Percentiles rank a stretch among this genome's conserved stretches.
Evolutionary conservation across 1,139 yeast species (phyloP).

Genomic region (Yamadazyma diddensiae): DNA sequence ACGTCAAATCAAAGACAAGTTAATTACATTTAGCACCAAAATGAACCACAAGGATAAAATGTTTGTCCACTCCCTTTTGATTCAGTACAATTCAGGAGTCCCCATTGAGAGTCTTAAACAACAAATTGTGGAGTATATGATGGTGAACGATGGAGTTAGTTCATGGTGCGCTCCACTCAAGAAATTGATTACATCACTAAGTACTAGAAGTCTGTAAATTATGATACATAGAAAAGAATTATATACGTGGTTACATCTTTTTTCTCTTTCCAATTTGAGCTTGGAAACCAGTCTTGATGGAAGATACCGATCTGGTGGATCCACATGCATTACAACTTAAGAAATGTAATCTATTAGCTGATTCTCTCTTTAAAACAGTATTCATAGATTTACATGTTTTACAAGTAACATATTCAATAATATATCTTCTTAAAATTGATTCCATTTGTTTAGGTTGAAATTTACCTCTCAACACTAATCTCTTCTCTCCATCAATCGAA

Average conservation of each 20-base stretch:
- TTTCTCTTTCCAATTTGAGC: conserved; percentile 85
- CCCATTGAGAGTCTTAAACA: conserved; percentile 15
- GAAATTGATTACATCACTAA: conserved; percentile 34
- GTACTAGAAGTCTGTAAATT: conserved; percentile 3
- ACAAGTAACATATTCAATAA: conserved; percentile 96
- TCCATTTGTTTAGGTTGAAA: conserved; percentile 98
- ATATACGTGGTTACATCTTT: conserved; percentile 31
- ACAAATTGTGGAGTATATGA: conserved; percentile 43
- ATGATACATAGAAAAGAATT: conserved; percentile 9
- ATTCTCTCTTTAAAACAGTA: conserved; percentile 92
- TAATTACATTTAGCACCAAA: conserved; percentile 18
- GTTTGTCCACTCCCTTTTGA: conserved; percentile 17
- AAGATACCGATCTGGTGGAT: conserved; percentile 92
- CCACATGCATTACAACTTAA: conserved; percentile 98
- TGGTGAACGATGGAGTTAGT: conserved; percentile 50
- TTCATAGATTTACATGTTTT: conserved; percentile 98
- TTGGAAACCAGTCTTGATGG: conserved; percentile 99
- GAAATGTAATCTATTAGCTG: conserved; percentile 93
- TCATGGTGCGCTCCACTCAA: conserved; percentile 57
- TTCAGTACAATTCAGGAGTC: conserved; percentile 9
- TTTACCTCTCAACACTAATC: conserved; percentile 96
- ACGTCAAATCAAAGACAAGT: conserved; percentile 32
- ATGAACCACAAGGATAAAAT: conserved; percentile 15
- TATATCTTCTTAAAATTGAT: conserved; percentile 92
- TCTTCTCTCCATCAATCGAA: conserved; percentile 95